Conservation (phyloP, 2,329 filamentous ascomycete genomes). For the Diaporthe ilicicola region DNA sequence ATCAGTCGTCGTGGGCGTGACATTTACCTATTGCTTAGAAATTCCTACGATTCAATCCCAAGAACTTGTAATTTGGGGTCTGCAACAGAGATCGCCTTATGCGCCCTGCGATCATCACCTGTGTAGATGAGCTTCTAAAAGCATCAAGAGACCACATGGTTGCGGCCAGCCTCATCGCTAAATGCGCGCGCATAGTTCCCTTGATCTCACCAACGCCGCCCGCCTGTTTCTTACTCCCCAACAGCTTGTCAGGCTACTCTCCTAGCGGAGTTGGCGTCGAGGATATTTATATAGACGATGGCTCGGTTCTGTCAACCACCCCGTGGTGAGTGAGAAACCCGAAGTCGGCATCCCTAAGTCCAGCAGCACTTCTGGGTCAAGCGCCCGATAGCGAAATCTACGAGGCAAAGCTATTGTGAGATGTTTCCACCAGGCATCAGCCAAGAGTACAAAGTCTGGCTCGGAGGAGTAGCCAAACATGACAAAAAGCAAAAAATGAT, state of each 20-base stretch:
- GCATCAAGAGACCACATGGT: background rate
- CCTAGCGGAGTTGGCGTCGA: background rate
- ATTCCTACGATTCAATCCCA: background rate
- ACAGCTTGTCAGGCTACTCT: background rate
- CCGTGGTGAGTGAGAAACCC: background rate
- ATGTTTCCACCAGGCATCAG: background rate
- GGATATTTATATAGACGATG: background rate
- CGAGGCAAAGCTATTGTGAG: background rate
- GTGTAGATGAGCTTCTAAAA: background rate
- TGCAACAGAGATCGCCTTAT: background rate
- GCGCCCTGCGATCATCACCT: background rate
- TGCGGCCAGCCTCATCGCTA: background rate
- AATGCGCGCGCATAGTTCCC: background rate
- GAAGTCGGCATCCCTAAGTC: background rate
- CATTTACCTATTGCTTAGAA: background rate
- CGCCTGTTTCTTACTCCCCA: background rate
- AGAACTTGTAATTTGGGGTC: background rate
- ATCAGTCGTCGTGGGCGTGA: background rate
- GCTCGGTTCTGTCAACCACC: background rate
- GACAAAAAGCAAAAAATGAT: background rate
- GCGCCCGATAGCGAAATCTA: conserved; percentile 2
- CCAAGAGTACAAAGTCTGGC: background rate
- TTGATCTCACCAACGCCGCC: background rate
- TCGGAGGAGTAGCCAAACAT: background rate
- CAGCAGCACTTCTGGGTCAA: background rate